Evolutionary conservation across 441 rosid genomes (phyloP).

Genomic region (Francoa sonchifolia): DNA sequence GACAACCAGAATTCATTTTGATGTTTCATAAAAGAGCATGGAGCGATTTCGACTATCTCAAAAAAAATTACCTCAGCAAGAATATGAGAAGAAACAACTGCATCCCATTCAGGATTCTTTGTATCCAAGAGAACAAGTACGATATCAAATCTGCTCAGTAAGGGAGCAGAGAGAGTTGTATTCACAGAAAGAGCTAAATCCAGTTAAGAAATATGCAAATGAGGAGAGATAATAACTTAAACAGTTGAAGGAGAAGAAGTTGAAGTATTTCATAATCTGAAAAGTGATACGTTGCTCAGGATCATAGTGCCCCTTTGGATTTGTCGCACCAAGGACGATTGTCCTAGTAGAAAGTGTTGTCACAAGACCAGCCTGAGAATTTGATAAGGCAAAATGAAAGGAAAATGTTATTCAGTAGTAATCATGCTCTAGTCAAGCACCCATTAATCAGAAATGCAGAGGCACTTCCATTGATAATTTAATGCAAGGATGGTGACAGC

Average conservation of each 20-base stretch:
- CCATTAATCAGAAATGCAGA: too few relatives aligned
- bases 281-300: constrained; percentile 89
- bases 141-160: constrained; percentile 92
- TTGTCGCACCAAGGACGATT: constrained; percentile 88
- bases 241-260: neutral
- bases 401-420: too few relatives aligned
- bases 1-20: constrained; percentile 5
- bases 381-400: neutral
- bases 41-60: neutral
- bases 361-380: constrained; percentile 87
- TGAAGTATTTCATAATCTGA: too few relatives aligned
- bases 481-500: neutral
- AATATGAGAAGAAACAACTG: constrained; percentile 93
- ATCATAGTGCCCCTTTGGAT: constrained; percentile 97
- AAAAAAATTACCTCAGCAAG: constrained; percentile 55
- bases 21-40: constrained; percentile 1
- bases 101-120: constrained; percentile 98
- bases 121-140: constrained; percentile 91
- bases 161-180: constrained; percentile 90
- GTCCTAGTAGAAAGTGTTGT: constrained; percentile 87
- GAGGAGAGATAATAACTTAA: neutral
- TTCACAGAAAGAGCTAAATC: constrained; percentile 80
- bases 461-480: too few relatives aligned
- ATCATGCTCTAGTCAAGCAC: too few relatives aligned
- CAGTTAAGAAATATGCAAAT: constrained; percentile 35